phyloP scores from a whole-genome alignment of 495 filamentous ascomycete species.

The Lepidopterella palustris region DNA sequence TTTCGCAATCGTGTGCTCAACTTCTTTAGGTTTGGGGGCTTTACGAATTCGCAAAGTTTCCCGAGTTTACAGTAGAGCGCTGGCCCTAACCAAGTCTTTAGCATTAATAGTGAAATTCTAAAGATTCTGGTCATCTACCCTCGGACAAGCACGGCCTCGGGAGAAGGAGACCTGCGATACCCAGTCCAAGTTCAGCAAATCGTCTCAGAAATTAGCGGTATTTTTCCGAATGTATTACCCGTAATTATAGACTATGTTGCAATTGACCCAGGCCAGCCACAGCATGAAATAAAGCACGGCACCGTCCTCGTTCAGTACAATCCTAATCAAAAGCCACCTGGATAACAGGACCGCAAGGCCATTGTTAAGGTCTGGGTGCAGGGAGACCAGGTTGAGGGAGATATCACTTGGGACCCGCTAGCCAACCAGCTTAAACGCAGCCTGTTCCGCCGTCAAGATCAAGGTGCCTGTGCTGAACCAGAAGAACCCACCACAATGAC shows the following conservation, averaged over 20 bases:
- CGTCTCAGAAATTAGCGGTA: neutral
- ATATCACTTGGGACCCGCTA: neutral
- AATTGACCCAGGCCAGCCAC: neutral
- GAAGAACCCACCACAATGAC: neutral
- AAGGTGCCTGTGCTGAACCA: neutral
- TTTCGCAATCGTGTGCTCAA: neutral
- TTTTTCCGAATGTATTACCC: neutral
- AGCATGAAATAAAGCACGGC: neutral
- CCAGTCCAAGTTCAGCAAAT: neutral
- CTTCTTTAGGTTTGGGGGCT: neutral
- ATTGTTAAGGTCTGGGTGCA: neutral
- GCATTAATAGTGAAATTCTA: neutral
- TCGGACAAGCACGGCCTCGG: neutral
- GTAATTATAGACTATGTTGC: neutral
- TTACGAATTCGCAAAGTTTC: neutral
- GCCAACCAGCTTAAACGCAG: neutral
- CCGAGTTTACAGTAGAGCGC: neutral
- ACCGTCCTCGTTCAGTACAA: neutral
- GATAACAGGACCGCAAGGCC: neutral
- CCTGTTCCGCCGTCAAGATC: neutral
- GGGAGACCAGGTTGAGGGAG: neutral
- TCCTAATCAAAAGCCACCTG: neutral
- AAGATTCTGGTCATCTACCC: neutral
- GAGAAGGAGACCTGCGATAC: neutral
- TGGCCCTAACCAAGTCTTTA: neutral